These are phyloP conservation scores for Corchorus olitorius DNA, from an alignment of 345 rosid species.

Conservation along the genomic window DNA sequence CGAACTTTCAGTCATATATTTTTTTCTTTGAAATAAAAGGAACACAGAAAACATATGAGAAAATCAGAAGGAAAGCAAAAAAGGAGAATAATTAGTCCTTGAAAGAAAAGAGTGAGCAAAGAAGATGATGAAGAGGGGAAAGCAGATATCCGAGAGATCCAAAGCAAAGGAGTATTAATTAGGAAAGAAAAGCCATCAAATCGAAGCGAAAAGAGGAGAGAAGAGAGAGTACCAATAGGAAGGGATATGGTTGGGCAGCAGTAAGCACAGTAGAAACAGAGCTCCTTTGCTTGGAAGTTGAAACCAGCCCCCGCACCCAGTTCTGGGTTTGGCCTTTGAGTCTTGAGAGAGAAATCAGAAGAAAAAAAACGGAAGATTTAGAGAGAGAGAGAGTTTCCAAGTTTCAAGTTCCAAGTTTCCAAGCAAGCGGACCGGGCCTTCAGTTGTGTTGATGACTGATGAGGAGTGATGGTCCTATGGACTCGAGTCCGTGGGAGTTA, in stretches of 20 bases:
- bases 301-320: too few relatives aligned
- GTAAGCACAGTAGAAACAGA: constrained; percentile 21
- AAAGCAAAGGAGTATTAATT: constrained; percentile 23
- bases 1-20: not conserved
- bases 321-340: not conserved
- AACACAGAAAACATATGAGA: not conserved
- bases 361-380: constrained; percentile 9
- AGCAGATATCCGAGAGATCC: constrained; percentile 64
- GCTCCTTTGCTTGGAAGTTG: not conserved
- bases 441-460: constrained; percentile 28
- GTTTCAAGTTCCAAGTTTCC: too few relatives aligned
- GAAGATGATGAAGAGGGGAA: constrained; percentile 8
- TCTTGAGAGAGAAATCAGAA: constrained; percentile 3
- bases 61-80: not conserved
- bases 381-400: constrained; percentile 2
- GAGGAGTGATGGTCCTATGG: too few relatives aligned
- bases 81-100: not conserved
- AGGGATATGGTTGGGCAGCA: constrained; percentile 14
- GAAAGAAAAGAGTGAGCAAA: not conserved
- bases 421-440: constrained; percentile 30
- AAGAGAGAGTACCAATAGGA: constrained; percentile 31
- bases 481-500: too few relatives aligned
- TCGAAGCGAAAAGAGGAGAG: not conserved
- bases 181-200: constrained; percentile 14
- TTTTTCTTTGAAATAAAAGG: not conserved